These are phyloP conservation scores for Eragrostis curvula DNA, from an alignment of 176 grass and related monocot genomes.

Conservation along the genomic window DNA sequence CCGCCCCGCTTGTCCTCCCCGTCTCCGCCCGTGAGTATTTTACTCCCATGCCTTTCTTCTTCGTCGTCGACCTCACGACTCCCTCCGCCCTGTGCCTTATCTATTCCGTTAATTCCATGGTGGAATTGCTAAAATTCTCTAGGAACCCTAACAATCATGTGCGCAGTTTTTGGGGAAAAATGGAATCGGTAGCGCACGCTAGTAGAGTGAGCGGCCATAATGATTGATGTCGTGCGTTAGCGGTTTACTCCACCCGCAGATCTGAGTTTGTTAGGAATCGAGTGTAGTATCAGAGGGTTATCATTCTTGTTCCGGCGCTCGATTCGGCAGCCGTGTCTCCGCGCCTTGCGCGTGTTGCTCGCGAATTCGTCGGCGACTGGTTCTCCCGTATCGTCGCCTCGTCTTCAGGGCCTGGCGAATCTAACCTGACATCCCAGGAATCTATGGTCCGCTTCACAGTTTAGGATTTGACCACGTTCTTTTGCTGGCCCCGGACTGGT, in stretches of 20 bases:
- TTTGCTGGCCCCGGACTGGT: neutral
- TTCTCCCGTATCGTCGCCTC: neutral
- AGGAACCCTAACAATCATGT: neutral
- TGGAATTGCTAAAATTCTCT: neutral
- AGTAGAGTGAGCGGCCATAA: neutral
- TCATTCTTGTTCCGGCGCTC: neutral
- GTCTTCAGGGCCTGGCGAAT: slow-evolving; percentile 7
- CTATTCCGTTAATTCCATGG: neutral
- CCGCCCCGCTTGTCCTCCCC: slow-evolving; percentile 1
- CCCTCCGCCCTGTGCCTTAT: neutral
- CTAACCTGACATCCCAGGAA: slow-evolving; percentile 14
- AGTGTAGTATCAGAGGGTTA: neutral
- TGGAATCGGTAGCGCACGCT: neutral
- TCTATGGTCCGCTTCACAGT: neutral
- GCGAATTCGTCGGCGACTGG: neutral
- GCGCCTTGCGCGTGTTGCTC: neutral
- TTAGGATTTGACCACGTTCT: neutral
- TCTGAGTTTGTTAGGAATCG: neutral
- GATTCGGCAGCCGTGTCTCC: neutral
- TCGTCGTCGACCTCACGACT: neutral
- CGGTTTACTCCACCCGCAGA: neutral
- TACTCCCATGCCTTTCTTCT: neutral
- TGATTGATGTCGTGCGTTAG: neutral
- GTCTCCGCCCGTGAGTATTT: slow-evolving; percentile 29
- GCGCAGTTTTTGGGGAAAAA: neutral